phyloP scores from a whole-genome alignment of 371 early-diverging fungal genomes.

The Phascolomyces articulosus region DNA sequence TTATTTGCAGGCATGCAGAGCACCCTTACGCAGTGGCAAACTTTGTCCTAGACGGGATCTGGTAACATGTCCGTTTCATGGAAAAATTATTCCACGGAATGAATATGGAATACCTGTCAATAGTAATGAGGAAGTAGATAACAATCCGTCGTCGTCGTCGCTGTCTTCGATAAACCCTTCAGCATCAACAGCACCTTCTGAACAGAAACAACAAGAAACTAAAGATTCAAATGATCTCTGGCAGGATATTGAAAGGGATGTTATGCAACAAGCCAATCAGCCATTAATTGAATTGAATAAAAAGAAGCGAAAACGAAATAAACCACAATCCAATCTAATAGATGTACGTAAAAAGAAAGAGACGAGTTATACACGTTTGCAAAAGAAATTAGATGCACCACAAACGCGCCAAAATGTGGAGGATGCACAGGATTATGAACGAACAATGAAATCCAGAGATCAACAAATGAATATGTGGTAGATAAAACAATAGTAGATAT shows the following conservation, averaged over 20 bases:
- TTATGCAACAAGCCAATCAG: constrained; percentile 49
- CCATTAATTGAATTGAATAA: constrained; percentile 29
- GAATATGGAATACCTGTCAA: constrained; percentile 38
- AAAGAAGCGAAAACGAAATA: constrained; percentile 23
- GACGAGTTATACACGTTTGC: constrained; percentile 43
- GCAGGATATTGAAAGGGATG: constrained; percentile 63
- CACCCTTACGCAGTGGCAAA: constrained; percentile 66
- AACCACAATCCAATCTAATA: constrained; percentile 39
- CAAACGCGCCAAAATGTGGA: constrained; percentile 30
- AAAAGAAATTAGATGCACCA: constrained; percentile 34
- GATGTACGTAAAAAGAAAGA: constrained; percentile 57
- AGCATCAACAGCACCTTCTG: not conserved
- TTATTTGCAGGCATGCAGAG: constrained; percentile 56
- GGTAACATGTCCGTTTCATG: constrained; percentile 76
- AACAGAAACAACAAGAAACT: not conserved
- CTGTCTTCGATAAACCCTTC: no score
- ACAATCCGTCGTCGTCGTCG: no score
- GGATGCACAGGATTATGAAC: constrained; percentile 41
- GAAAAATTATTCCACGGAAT: constrained; percentile 68
- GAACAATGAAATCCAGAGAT: constrained; percentile 28
- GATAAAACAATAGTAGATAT: not conserved
- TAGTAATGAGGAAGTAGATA: no score
- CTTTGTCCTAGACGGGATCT: constrained; percentile 74
- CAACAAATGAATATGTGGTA: constrained; percentile 21
- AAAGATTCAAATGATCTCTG: constrained; percentile 36